phyloP scores from a whole-genome alignment of 345 rosid species.

The thale cress (Arabidopsis thaliana) region DNA sequence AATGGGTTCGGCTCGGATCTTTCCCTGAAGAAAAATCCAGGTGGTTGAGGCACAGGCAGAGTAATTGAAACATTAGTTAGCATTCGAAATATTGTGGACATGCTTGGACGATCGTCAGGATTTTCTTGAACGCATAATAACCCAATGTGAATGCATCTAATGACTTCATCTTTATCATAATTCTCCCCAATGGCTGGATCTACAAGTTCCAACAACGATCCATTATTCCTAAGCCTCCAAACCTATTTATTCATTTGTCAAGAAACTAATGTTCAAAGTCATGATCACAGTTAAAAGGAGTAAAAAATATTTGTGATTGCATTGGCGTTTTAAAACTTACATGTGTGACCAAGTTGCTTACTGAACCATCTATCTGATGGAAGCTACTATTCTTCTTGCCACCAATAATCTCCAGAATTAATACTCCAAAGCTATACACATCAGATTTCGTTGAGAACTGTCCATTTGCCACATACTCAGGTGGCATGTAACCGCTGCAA shows the following conservation, averaged over 20 bases:
- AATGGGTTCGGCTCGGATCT: constrained; percentile 13
- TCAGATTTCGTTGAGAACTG: constrained; percentile 29
- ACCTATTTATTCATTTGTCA: neutral
- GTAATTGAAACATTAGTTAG: constrained; percentile 12
- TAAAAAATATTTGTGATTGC: neutral
- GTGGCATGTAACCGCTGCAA: constrained; percentile 39
- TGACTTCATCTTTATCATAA: constrained; percentile 15
- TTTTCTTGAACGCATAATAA: constrained; percentile 38
- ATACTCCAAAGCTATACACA: constrained; percentile 36
- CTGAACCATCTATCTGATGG: neutral
- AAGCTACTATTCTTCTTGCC: constrained; percentile 23
- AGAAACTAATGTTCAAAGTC: neutral
- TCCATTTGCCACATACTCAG: constrained; percentile 16
- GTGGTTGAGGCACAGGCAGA: constrained; percentile 16
- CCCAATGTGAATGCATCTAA: constrained; percentile 30
- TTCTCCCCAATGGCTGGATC: constrained; percentile 15
- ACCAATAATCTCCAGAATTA: constrained; percentile 27
- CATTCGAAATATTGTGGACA: constrained; percentile 2
- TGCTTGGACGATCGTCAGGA: constrained; percentile 30
- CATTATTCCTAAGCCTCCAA: constrained; percentile 29
- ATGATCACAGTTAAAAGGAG: neutral
- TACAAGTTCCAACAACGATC: constrained; percentile 26
- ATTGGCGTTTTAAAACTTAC: neutral
- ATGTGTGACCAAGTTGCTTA: constrained; percentile 4
- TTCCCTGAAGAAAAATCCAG: constrained; percentile 25